Evolutionary conservation across 1,284 basidiomycete species (phyloP).

Genomic region (Rhodotorula glutinis): DNA sequence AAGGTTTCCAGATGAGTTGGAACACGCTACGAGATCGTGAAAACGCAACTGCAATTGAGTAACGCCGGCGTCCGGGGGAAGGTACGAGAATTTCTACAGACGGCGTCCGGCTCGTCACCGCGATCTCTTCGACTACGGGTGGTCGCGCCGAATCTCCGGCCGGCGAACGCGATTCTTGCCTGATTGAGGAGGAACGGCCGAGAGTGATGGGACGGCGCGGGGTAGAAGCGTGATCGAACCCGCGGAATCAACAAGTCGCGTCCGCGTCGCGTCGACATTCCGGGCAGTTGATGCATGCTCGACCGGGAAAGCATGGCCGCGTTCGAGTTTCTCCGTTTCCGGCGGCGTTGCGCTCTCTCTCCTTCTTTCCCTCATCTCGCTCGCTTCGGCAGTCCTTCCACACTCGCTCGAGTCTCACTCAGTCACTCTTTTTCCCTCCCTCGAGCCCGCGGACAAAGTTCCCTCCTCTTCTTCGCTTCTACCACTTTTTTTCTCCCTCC

Average conservation of each 20-base stretch:
- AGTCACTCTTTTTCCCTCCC: conserved; percentile 10
- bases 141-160: no score
- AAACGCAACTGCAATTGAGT: no score
- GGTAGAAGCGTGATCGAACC: background rate
- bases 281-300: background rate
- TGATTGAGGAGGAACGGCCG: no score
- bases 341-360: background rate
- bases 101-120: no score
- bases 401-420: conserved; percentile 2
- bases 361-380: background rate
- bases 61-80: no score
- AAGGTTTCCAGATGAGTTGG: no score
- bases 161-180: background rate
- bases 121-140: no score
- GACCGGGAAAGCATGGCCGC: background rate
- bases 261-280: conserved; percentile 1
- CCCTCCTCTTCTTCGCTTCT: conserved; percentile 8
- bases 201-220: no score
- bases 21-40: no score
- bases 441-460: no score
- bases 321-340: background rate
- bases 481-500: no score
- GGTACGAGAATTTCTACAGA: no score
- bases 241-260: conserved; percentile 1
- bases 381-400: background rate